phyloP scores from a whole-genome alignment of 176 grass and related monocot genomes.

The maize (Zea mays) region Zm-B73-REFERENCE-NAM-5.0 NC_050096.1:283475501-283476000 shows the following conservation, averaged over 20 bases:
- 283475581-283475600: no score
- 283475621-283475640: neutral
- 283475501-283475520: slow-evolving; percentile 65
- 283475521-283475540: slow-evolving; percentile 90
- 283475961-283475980: slow-evolving; percentile 96
- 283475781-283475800: slow-evolving; percentile 91
- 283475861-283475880: slow-evolving; percentile 97
- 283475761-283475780: slow-evolving; percentile 80
- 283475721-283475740: slow-evolving; percentile 94
- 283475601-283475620: no score
- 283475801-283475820: slow-evolving; percentile 70
- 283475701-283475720: slow-evolving; percentile 95
- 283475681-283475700: slow-evolving; percentile 91
- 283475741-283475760: slow-evolving; percentile 79
- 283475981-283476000: slow-evolving; percentile 97
- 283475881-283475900: slow-evolving; percentile 88
- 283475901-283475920: slow-evolving; percentile 88
- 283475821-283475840: slow-evolving; percentile 97
- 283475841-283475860: slow-evolving; percentile 80
- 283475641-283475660: slow-evolving; percentile 91
- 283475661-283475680: slow-evolving; percentile 86
- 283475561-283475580: no score
- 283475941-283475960: slow-evolving; percentile 91
- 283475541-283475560: no score
- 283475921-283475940: slow-evolving; percentile 89